Evolutionary conservation across 768 basidiomycete species (phyloP).

Genomic region (Holtermanniella nyarrowii): DNA sequence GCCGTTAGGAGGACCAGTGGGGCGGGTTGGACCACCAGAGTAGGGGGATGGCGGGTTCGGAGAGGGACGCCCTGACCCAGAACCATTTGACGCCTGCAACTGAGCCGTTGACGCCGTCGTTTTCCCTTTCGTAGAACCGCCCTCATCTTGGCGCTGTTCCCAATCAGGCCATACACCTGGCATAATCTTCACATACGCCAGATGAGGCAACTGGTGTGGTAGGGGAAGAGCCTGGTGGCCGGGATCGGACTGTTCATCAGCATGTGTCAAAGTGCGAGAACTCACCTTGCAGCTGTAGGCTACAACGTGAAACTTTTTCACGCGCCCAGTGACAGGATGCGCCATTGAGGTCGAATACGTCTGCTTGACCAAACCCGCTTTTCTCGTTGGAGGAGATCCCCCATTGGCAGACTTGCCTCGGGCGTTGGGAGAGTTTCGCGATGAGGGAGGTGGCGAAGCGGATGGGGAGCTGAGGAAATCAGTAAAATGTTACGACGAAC

Average conservation of each 20-base stretch:
- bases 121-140: not conserved
- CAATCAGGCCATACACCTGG: conserved; percentile 35
- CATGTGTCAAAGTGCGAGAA: not conserved
- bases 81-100: not conserved
- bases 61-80: too few relatives aligned
- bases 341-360: conserved; percentile 35
- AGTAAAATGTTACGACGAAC: not conserved
- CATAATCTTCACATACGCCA: conserved; percentile 19
- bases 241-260: conserved; percentile 17
- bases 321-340: conserved; percentile 22
- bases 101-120: too few relatives aligned
- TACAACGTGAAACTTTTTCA: conserved; percentile 36
- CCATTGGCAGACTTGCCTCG: conserved; percentile 5
- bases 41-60: not conserved
- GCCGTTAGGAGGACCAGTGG: too few relatives aligned
- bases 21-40: not conserved
- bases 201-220: conserved; percentile 26
- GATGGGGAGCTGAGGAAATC: not conserved
- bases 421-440: conserved; percentile 8
- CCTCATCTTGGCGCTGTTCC: conserved; percentile 22
- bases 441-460: conserved; percentile 11
- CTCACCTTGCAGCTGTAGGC: conserved; percentile 29
- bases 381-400: conserved; percentile 2
- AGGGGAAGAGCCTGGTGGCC: conserved; percentile 20
- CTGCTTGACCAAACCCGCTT: conserved; percentile 35